Evolutionary conservation across 164 flowering plant species (phyloP).

Genomic region (Vitis rupestris): DNA sequence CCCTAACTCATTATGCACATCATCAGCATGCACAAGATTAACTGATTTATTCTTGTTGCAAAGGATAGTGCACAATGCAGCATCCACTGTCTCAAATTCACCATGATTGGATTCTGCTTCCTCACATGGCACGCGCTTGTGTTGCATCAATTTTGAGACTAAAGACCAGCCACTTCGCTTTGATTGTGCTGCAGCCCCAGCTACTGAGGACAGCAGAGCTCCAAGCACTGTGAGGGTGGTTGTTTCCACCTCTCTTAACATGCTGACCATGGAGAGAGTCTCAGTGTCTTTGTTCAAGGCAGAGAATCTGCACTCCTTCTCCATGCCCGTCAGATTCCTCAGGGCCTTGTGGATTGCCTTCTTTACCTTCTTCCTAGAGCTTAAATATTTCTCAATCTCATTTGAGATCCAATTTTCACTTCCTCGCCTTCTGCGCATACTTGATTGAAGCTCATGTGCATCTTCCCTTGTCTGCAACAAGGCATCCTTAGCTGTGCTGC

Average conservation of each 20-base stretch:
- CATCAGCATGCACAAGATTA: not conserved
- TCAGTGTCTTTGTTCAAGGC: not conserved
- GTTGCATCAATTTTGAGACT: conserved; percentile 9
- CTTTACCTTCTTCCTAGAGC: conserved; percentile 26
- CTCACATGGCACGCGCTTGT: not conserved
- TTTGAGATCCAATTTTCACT: conserved; percentile 12
- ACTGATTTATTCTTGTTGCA: no score
- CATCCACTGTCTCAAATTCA: conserved; percentile 18
- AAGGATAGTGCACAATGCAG: not conserved
- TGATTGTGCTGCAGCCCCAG: conserved; percentile 7
- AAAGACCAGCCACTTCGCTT: conserved; percentile 17
- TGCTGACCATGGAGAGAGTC: not conserved
- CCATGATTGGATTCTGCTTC: not conserved
- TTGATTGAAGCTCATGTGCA: conserved; percentile 23
- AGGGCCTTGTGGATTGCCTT: conserved; percentile 26
- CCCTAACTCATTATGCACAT: conserved; percentile 2
- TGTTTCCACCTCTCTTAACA: conserved; percentile 24
- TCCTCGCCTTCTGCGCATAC: conserved; percentile 30
- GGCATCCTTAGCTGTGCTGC: conserved; percentile 25
- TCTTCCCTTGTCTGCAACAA: conserved; percentile 26
- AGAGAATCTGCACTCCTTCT: not conserved
- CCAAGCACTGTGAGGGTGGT: no score
- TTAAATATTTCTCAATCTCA: conserved; percentile 25
- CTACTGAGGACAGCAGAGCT: not conserved
- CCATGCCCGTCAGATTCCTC: conserved; percentile 14